Percentiles rank a stretch among this genome's conserved stretches.
Conservation (phyloP, 768 basidiomycete species). For the Xerocomellus amylosporus region DNA sequence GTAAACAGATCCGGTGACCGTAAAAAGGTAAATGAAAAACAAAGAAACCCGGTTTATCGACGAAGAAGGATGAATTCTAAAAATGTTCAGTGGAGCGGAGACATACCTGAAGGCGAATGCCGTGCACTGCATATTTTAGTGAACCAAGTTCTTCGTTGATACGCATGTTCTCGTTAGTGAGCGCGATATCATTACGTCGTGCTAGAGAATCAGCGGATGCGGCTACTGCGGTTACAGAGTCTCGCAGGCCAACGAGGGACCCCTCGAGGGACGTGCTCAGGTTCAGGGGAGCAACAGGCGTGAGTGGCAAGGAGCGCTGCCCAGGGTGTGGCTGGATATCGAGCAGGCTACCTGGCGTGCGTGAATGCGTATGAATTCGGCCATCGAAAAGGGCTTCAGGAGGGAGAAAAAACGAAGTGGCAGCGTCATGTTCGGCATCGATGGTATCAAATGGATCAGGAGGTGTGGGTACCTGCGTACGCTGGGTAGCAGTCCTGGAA, state of each 20-base stretch:
- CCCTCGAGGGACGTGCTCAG: constrained; percentile 61
- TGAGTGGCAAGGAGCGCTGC: constrained; percentile 30
- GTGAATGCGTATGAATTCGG: constrained; percentile 13
- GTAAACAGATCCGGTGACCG: constrained; percentile 3
- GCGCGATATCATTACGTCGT: constrained; percentile 60
- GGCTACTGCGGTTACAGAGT: constrained; percentile 59
- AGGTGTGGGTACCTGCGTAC: constrained; percentile 9
- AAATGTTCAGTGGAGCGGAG: constrained; percentile 1
- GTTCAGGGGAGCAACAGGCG: constrained; percentile 58
- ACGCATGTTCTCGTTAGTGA: constrained; percentile 68
- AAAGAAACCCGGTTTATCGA: not conserved
- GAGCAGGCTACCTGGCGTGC: constrained; percentile 16
- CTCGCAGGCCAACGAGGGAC: constrained; percentile 55
- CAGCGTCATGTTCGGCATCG: constrained; percentile 25
- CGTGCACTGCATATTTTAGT: constrained; percentile 66
- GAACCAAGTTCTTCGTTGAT: constrained; percentile 72
- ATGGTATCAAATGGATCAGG: constrained; percentile 18
- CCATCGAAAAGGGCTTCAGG: constrained; percentile 29
- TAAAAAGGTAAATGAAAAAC: constrained; percentile 8
- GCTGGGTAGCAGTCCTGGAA: constrained; percentile 14
- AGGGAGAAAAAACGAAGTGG: constrained; percentile 23
- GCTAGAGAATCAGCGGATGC: constrained; percentile 58
- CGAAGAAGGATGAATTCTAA: not conserved
- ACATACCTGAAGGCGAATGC: constrained; percentile 74
- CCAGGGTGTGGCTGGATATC: constrained; percentile 22